Evolutionary conservation across 331 rosid genomes (phyloP), one percentile per base, ranked within the genome.

Genomic region (Erythrophleum ivorense): DNA sequence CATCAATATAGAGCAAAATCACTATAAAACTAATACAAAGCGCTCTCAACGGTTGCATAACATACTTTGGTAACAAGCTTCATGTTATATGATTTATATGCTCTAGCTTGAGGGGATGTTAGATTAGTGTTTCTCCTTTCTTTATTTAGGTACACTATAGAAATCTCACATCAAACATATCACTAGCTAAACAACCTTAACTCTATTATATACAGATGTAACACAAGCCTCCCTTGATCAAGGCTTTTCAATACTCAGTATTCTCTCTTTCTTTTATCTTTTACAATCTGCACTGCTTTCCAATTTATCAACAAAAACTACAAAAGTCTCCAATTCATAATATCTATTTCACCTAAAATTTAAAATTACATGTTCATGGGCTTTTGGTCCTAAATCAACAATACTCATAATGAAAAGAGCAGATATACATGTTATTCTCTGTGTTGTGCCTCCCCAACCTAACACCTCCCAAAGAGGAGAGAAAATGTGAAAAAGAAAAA

Each of bases 241-340:
- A 21, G 15, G 65, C 13, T 58, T 58, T 58, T 29, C 1, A 58
- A 58, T 21, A 33, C 33, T n/a, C 6, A 6, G 29, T n/a, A n/a
- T n/a, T n/a, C n/a, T n/a, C 29, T 16, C 21, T 53, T 1, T 57
- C n/a, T 57, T 12, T n/a, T n/a, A 1, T n/a, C n/a, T 7, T 3
- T 57, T 57, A 57, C 33, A 57, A 63, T 21, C 16, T 75, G 41
- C 57, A 36, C 19, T 48, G 46, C 55, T 45, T 75, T 49, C 81
- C 60, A 49, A 34, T 38, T 54, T 14, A 62, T 57, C 66, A 57
- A 71, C 77, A 83, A 55, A 64, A 65, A 55, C 71, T 57, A 57
- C 31, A 79, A 69, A 67, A 84, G 38, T 58, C 38, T 33, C 53
- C 63, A 40, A 74, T 31, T 80, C 24, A 64, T n/a, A 34, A 80